These are phyloP conservation scores for Fusarium temperatum DNA, from an alignment of 2,329 filamentous ascomycete genomes.

Conservation along the genomic window DNA sequence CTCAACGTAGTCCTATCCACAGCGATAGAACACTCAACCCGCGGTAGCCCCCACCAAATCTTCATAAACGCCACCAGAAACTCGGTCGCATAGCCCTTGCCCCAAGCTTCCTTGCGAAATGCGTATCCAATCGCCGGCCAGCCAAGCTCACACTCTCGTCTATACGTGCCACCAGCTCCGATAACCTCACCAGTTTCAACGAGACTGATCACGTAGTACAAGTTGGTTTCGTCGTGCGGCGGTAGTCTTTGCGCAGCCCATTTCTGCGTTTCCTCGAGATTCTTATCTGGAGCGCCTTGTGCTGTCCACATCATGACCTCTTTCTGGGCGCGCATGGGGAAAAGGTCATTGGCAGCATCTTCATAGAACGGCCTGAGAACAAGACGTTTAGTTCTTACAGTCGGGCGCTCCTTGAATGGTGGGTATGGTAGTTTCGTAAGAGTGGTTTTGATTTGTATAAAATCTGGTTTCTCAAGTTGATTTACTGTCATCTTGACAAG, in stretches of 20 bases:
- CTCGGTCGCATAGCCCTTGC: constrained; percentile 2
- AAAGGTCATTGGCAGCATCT: background rate
- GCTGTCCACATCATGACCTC: constrained; percentile 16
- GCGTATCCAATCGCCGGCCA: constrained; percentile 15
- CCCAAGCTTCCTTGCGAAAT: constrained; percentile 8
- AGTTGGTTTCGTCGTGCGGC: background rate
- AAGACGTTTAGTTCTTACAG: background rate
- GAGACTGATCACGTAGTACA: constrained; percentile 1
- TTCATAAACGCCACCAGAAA: background rate
- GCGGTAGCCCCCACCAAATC: background rate
- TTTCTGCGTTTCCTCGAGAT: background rate
- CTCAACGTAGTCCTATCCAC: background rate
- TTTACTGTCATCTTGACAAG: background rate
- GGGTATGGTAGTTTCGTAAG: background rate
- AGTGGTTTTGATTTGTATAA: background rate
- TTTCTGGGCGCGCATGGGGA: background rate
- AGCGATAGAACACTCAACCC: background rate
- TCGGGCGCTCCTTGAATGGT: background rate
- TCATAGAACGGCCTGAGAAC: constrained; percentile 2
- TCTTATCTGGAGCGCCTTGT: background rate
- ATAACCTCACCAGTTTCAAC: constrained; percentile 3
- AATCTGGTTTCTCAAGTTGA: background rate
- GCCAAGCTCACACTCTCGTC: constrained; percentile 4
- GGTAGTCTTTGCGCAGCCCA: background rate
- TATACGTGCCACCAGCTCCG: background rate